Base-by-base conservation (phyloP, 495 filamentous ascomycete genomes). In the Penicillium fimorum region DNA sequence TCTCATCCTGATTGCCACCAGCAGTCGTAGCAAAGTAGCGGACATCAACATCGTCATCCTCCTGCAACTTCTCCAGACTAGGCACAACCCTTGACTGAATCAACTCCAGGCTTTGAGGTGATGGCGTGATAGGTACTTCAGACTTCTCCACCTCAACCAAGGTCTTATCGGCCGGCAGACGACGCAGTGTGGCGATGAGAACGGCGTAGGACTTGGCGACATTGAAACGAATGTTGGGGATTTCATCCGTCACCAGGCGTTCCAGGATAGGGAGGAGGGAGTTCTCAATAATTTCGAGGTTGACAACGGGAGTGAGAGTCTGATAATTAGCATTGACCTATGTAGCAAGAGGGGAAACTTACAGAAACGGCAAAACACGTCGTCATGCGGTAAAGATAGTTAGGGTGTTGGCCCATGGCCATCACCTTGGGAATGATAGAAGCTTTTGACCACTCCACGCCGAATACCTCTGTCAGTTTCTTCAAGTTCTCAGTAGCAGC, bases 191-290 rank as follows among this genome's bases (percentile, higher is more conserved):
- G 56, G 88, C 84, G 62, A 97, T 92, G 41, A 98, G 77, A 41
- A 93, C 85, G 17, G 84, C 82, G 67, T 97, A 98, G 27, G 95
- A 97, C 76, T 98, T 98, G 53, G 94, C 95, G 49, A 97, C 93
- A 68, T 98, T 98, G 82, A 98, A 98, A 50, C 94, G 91, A 69
- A 98, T 98, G 72, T 98, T 98, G 50, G 94, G 94, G 67, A 98
- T 98, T 27, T 92, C 91, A 67, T 98, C 94, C 15, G 81, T 79
- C 27, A 96, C 88, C 29, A 98, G 86, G 74, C 92, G 87, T 66
- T 96, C 90, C 72, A 98, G 81, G 82, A 97, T 97, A 35, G 95
- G 93, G 10, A 98, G 84, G 63, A 98, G 94, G 18, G 88, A 93
- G 68, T 87, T 87, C 68, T 92, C 87, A 66, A 97, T 94, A 54